Percentiles rank a stretch among this genome's conserved stretches.
phyloP scores from a whole-genome alignment of 495 filamentous ascomycete genomes.

The Staphylotrichum longicolle region DNA sequence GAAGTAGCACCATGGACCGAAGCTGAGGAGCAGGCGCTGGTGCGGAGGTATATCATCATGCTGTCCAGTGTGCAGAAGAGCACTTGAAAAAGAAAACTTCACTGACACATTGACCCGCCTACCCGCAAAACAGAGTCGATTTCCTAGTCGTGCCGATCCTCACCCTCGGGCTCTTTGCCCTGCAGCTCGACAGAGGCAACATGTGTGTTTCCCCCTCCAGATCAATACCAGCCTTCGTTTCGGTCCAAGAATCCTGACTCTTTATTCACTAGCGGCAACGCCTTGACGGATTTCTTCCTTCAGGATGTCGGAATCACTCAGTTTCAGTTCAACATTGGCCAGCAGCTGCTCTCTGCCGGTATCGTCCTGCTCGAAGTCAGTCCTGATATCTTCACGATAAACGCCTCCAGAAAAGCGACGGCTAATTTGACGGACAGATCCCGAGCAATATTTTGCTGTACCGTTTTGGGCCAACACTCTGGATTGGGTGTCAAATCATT shows the following conservation, averaged over 20 bases:
- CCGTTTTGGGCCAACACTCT: conserved; percentile 51
- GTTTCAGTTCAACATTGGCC: conserved; percentile 58
- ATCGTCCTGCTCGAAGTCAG: conserved; percentile 53
- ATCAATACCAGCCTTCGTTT: not conserved
- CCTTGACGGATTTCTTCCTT: conserved; percentile 43
- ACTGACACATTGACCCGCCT: not conserved
- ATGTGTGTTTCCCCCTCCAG: conserved; percentile 20
- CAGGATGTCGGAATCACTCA: conserved; percentile 55
- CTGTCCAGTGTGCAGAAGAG: too few species aligned
- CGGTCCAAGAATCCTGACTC: too few species aligned
- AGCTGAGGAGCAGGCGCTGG: conserved; percentile 37
- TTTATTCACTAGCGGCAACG: conserved; percentile 24
- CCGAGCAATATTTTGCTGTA: conserved; percentile 59
- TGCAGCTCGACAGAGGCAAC: conserved; percentile 53
- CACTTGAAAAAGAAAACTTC: not conserved
- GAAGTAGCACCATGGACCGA: conserved; percentile 35
- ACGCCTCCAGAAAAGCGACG: too few species aligned
- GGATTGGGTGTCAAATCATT: conserved; percentile 56
- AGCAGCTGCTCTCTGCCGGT: conserved; percentile 53
- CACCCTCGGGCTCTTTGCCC: conserved; percentile 56
- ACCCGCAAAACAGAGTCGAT: conserved; percentile 42
- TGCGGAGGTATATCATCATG: conserved; percentile 31
- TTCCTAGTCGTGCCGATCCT: conserved; percentile 51
- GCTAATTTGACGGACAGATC: conserved; percentile 30
- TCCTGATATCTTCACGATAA: too few species aligned